These are phyloP conservation scores for Gaeumannomyces sp. DNA, from an alignment of 2,329 filamentous ascomycete genomes.

Conservation along the genomic window DNA sequence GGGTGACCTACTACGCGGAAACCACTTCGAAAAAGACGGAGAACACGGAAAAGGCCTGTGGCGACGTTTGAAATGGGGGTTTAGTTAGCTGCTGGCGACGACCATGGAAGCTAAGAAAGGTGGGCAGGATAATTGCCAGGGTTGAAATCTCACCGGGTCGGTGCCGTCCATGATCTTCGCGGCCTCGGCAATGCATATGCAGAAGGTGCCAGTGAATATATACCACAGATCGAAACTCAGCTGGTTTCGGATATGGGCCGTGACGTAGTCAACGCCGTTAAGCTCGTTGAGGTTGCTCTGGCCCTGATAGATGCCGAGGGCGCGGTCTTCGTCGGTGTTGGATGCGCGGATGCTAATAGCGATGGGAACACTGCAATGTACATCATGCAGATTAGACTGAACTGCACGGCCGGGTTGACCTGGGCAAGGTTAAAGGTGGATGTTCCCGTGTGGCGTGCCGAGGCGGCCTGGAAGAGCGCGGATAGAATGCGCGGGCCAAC, in stretches of 20 bases:
- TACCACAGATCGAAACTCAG: conserved; percentile 37
- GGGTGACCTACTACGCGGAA: background rate
- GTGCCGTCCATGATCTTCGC: conserved; percentile 8
- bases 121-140: background rate
- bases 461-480: conserved; percentile 52
- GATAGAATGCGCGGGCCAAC: conserved; percentile 43
- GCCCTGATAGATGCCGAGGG: conserved; percentile 45
- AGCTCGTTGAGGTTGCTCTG: conserved; percentile 18
- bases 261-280: conserved; percentile 19
- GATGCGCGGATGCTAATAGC: conserved; percentile 55
- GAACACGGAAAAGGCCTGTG: conserved; percentile 1
- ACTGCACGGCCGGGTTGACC: conserved; percentile 48
- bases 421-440: conserved; percentile 42
- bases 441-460: conserved; percentile 39
- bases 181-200: conserved; percentile 24
- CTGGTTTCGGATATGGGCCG: conserved; percentile 29
- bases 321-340: conserved; percentile 57
- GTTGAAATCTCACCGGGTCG: background rate
- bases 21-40: background rate
- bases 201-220: conserved; percentile 29
- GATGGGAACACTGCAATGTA: conserved; percentile 56
- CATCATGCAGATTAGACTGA: conserved; percentile 59
- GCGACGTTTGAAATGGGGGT: no score
- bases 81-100: no score
- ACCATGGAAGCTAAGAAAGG: background rate